Base-by-base conservation (phyloP, 805 yeast species). In the Candida golubevii region DNA sequence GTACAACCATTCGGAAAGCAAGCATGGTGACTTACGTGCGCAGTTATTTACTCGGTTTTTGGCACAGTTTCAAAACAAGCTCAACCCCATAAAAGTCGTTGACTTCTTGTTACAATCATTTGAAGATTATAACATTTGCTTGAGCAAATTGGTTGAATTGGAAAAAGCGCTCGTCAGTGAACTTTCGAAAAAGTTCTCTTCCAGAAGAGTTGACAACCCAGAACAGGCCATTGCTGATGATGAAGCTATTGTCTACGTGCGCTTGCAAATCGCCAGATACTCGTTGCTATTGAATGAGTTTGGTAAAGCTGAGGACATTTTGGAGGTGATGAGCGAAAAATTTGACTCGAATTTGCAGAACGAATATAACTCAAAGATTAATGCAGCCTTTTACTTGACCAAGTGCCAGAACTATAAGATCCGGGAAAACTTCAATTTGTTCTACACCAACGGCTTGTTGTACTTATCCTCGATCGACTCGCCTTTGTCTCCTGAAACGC, bases 331-430 rank as follows among this genome's bases (percentile, higher is more conserved):
- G 38, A 74, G 79, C 39, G 68, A 66, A 47, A 69, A 75, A 48
- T 74, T 90, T 43, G 90, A 87, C 30, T 45, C 58, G 31, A 47
- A 60, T 15, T 51, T 57, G 35, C 59, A 59, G 38, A 62, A 60
- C 42, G 66, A 65, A 26, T 66, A 62, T 51, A 60, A 57, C 48
- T 54, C 72, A n/a, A 78, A 80, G 55, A 80, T 93, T 52, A 83
- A 83, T 54, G 88, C 95, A 26, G 86, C 95, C 28, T 91, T 75
- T 64, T 91, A 88, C 64, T 79, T 84, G 50, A 82, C 91, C 18
- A 82, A 79, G 56, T 80, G 96, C 44, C 85, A 85, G 58, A 80
- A 82, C 59, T 81, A 78, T 73, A 83, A 88, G 65, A 63, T 77
- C 48, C 81, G 82, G 57, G 79, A 80, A 27, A 96, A 93, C 65